A percentile compares a stretch with the other conserved stretches of the same genome.
phyloP scores from a whole-genome alignment of 257 asterid genomes.

The Solanum clarkiae region DNA sequence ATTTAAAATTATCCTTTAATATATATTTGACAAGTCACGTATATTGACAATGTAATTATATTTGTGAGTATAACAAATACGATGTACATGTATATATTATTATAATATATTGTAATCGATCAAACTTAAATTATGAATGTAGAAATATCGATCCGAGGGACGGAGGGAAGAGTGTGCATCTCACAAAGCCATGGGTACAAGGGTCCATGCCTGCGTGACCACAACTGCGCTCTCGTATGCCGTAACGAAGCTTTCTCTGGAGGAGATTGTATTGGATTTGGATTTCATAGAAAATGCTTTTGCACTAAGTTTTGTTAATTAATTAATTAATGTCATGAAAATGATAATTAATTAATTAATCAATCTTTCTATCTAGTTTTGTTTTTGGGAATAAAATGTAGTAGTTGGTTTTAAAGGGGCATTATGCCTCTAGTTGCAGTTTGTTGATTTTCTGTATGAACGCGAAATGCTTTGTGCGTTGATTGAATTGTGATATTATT shows the following conservation, averaged over 20 bases:
- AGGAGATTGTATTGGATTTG: slow-evolving; percentile 7
- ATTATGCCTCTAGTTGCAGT: not conserved
- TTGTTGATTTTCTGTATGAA: no score
- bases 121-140: no score
- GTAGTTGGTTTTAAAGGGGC: not conserved
- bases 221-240: slow-evolving; percentile 17
- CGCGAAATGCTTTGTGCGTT: no score
- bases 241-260: slow-evolving; percentile 10
- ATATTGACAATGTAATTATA: no score
- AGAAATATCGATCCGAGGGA: not conserved
- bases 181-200: slow-evolving; percentile 9
- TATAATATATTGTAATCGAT: not conserved
- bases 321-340: not conserved
- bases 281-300: slow-evolving; percentile 7
- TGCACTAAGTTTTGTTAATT: slow-evolving; percentile 8
- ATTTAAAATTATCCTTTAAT: no score
- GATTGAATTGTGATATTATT: no score
- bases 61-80: no score
- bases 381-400: not conserved
- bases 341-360: not conserved
- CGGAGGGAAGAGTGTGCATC: slow-evolving; percentile 7
- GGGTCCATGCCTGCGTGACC: slow-evolving; percentile 2
- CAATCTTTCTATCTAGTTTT: not conserved
- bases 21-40: no score
- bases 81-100: no score